Evolutionary conservation across 805 yeast genomes (phyloP).

Genomic region (Pichia rugopelliculosa): DNA sequence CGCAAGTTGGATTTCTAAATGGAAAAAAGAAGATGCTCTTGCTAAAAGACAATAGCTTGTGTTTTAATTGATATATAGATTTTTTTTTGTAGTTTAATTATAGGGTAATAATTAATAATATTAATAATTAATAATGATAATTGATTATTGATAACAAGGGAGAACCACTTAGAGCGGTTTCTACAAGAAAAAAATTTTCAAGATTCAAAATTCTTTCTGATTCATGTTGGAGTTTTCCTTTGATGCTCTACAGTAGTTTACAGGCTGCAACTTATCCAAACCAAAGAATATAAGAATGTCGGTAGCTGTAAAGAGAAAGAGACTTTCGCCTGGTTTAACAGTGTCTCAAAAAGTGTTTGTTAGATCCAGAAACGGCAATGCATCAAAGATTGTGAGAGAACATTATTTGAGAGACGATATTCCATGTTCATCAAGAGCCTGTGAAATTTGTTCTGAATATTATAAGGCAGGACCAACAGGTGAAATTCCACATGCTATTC

Average conservation of each 20-base stretch:
- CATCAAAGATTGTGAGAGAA: constrained; percentile 86
- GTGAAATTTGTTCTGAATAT: constrained; percentile 51
- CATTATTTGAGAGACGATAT: constrained; percentile 90
- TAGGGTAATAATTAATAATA: too few relatives aligned
- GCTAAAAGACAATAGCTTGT: constrained; percentile 30
- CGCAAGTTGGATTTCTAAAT: constrained; percentile 53
- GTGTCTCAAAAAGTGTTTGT: constrained; percentile 89
- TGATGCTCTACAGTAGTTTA: too few relatives aligned
- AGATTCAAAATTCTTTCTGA: not conserved
- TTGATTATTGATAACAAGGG: too few relatives aligned
- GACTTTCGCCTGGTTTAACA: constrained; percentile 44
- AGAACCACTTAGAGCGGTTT: too few relatives aligned
- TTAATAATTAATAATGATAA: too few relatives aligned
- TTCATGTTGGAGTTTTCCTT: not conserved
- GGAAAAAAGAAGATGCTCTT: constrained; percentile 59
- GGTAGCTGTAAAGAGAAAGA: constrained; percentile 28
- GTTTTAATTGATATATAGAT: too few relatives aligned
- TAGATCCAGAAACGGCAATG: constrained; percentile 82
- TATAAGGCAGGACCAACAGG: constrained; percentile 62
- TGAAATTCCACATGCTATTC: constrained; percentile 54
- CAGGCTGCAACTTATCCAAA: too few relatives aligned
- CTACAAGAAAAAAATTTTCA: too few relatives aligned
- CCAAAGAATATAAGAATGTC: too few relatives aligned
- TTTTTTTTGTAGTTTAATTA: too few relatives aligned
- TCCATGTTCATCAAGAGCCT: constrained; percentile 75